phyloP scores from a whole-genome alignment of 306 rosid species.

The Lathyrus oleraceus region DNA sequence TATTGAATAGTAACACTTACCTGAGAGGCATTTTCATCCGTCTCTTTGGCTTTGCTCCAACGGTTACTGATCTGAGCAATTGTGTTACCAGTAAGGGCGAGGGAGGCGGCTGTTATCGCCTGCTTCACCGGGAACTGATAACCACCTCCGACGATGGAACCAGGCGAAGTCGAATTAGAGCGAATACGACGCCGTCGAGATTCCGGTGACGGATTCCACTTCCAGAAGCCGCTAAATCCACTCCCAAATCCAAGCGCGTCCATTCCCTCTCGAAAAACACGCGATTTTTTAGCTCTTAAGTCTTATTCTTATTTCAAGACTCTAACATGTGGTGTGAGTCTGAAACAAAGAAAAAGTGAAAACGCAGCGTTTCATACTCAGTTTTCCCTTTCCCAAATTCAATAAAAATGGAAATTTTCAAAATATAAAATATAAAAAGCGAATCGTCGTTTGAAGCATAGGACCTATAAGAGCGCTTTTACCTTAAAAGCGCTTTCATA shows the following conservation, averaged over 20 bases:
- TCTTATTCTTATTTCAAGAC: neutral
- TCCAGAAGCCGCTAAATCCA: too few species aligned
- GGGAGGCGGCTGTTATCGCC: constrained; percentile 72
- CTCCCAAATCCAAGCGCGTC: too few species aligned
- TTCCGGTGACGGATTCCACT: too few species aligned
- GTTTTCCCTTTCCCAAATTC: neutral
- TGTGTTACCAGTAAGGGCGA: constrained; percentile 50
- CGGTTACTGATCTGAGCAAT: constrained; percentile 48
- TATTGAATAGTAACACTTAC: constrained; percentile 17
- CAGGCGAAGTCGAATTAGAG: too few species aligned
- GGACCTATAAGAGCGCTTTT: too few species aligned
- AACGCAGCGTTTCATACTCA: constrained; percentile 40
- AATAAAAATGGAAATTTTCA: neutral
- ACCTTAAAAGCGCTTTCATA: too few species aligned
- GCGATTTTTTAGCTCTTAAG: too few species aligned
- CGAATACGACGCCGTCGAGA: too few species aligned
- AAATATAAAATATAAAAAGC: neutral
- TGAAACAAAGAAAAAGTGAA: neutral
- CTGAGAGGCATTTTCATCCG: constrained; percentile 38
- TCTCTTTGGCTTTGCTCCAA: constrained; percentile 41
- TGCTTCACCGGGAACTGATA: too few species aligned
- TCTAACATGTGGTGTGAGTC: neutral
- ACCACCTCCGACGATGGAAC: too few species aligned
- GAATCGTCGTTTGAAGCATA: too few species aligned
- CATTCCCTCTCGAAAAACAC: too few species aligned